phyloP scores from a whole-genome alignment of 179 eudicot species.

The Corrigiola litoralis region DNA sequence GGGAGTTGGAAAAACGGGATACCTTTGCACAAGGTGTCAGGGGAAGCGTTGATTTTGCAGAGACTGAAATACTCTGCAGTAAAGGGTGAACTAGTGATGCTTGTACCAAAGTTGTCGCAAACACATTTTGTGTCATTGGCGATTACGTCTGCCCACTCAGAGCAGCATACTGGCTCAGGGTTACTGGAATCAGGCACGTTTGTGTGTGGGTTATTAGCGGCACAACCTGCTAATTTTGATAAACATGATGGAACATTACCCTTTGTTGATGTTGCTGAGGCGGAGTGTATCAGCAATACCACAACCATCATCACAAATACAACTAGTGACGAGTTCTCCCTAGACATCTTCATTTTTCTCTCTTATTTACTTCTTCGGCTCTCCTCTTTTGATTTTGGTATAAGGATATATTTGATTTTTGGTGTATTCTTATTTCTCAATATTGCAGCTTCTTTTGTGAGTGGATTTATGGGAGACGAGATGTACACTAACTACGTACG shows the following conservation, averaged over 20 bases:
- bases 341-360: not conserved
- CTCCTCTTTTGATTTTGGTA: not conserved
- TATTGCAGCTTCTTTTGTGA: not conserved
- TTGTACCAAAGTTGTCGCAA: not conserved
- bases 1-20: not conserved
- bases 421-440: not conserved
- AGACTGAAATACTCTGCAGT: not conserved
- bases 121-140: not conserved
- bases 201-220: too few species aligned
- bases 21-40: conserved; percentile 5
- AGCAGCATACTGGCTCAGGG: not conserved
- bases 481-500: not conserved
- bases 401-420: not conserved
- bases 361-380: not conserved
- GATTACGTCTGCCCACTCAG: not conserved
- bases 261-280: not conserved
- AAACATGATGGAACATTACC: conserved; percentile 7
- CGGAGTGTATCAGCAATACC: not conserved
- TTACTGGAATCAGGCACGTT: not conserved
- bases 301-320: not conserved
- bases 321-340: not conserved
- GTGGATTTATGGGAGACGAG: not conserved
- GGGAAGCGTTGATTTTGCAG: not conserved
- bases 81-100: not conserved
- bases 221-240: not conserved